Conservation (phyloP, 495 filamentous ascomycete genomes). For the Ramalina intermedia region DNA sequence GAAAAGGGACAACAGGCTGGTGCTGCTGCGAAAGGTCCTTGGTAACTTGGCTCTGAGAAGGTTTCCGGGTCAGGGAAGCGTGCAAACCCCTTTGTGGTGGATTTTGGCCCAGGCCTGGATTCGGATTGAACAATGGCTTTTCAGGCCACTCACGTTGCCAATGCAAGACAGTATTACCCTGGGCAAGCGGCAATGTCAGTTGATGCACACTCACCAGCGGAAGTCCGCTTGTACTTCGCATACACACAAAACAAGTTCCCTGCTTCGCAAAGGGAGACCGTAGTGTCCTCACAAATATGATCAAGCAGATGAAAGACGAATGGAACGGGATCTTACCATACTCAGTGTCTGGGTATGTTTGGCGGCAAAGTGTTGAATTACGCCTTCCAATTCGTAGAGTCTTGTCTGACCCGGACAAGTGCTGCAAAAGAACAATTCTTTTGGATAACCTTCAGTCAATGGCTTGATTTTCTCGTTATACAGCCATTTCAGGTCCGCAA, state of each 20-base stretch:
- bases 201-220: too few species aligned
- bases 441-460: conserved; percentile 40
- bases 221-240: too few species aligned
- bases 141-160: conserved; percentile 73
- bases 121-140: conserved; percentile 50
- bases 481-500: conserved; percentile 79
- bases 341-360: conserved; percentile 61
- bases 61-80: conserved; percentile 71
- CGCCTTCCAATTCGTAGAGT: conserved; percentile 57
- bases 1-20: too few species aligned
- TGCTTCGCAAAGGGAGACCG: too few species aligned
- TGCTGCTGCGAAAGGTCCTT: too few species aligned
- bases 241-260: too few species aligned
- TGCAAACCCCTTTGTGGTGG: conserved; percentile 56
- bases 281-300: too few species aligned
- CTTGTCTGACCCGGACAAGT: conserved; percentile 46
- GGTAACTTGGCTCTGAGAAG: conserved; percentile 52
- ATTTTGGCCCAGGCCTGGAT: conserved; percentile 30
- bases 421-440: conserved; percentile 63
- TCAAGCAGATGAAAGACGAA: too few species aligned
- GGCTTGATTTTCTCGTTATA: conserved; percentile 63
- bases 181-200: too few species aligned
- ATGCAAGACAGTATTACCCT: conserved; percentile 47
- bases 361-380: conserved; percentile 67
- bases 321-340: conserved; percentile 18